These are phyloP conservation scores for Linnemannia elongata DNA, from an alignment of 192 early-diverging fungal genomes.

Conservation along the genomic window DNA sequence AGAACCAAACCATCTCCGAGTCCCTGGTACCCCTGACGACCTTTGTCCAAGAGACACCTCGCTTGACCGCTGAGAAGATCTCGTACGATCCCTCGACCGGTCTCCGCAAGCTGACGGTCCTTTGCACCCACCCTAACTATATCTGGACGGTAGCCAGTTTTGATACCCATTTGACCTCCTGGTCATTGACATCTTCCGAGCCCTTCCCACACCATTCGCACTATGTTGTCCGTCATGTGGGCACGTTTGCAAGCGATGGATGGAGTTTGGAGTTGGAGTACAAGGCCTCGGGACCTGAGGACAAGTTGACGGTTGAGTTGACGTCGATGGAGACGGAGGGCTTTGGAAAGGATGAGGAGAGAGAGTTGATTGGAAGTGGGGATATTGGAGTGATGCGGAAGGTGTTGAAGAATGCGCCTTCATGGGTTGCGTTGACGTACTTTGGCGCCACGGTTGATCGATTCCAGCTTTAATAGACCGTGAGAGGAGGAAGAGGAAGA, in stretches of 20 bases:
- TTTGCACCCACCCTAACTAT: constrained; percentile 61
- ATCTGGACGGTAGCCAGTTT: constrained; percentile 80
- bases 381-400: constrained; percentile 56
- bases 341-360: constrained; percentile 58
- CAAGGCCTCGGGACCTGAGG: constrained; percentile 56
- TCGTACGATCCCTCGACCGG: constrained; percentile 65
- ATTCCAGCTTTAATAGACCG: constrained; percentile 24
- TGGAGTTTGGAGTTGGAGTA: constrained; percentile 61
- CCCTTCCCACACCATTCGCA: constrained; percentile 56
- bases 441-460: constrained; percentile 50
- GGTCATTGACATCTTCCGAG: constrained; percentile 65
- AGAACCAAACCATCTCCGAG: constrained; percentile 46
- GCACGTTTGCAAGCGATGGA: constrained; percentile 62
- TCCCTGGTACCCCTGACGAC: constrained; percentile 23
- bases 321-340: constrained; percentile 67
- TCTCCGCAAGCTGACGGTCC: constrained; percentile 60
- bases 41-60: constrained; percentile 52
- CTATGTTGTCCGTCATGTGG: constrained; percentile 68
- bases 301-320: constrained; percentile 61
- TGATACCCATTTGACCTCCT: constrained; percentile 68
- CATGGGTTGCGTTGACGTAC: constrained; percentile 46
- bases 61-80: constrained; percentile 58
- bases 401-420: constrained; percentile 34
- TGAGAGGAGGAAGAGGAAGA: background rate
- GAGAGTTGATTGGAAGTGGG: constrained; percentile 62